Evolutionary conservation across 2,329 filamentous ascomycete genomes (phyloP).

Genomic region (Apiospora hydei): DNA sequence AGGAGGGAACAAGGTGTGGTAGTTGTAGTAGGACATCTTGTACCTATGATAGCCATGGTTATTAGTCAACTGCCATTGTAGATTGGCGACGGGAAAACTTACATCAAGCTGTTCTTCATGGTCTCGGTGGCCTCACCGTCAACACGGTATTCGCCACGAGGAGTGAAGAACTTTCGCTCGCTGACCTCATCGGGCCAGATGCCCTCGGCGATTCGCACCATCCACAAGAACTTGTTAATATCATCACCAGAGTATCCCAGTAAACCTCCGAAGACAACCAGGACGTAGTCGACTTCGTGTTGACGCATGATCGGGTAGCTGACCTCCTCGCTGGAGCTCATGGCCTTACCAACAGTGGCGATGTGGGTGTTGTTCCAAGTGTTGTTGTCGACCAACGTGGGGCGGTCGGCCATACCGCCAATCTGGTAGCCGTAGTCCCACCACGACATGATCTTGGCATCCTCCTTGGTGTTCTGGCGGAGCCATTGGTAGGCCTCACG

Average conservation of each 20-base stretch:
- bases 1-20: constrained; percentile 85
- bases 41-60: constrained; percentile 69
- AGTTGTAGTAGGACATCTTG: constrained; percentile 99
- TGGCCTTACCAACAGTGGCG: constrained; percentile 97
- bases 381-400: constrained; percentile 98
- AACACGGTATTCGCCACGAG: constrained; percentile 92
- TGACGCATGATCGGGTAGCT: constrained; percentile 98
- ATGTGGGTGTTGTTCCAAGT: constrained; percentile 99
- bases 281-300: constrained; percentile 98
- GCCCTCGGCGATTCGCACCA: constrained; percentile 98
- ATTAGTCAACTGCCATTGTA: constrained; percentile 21
- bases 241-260: constrained; percentile 98
- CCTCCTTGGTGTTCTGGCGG: constrained; percentile 91
- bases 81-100: constrained; percentile 50
- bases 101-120: constrained; percentile 99
- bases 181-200: constrained; percentile 99
- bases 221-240: constrained; percentile 99
- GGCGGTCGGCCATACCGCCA: constrained; percentile 97
- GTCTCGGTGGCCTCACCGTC: constrained; percentile 92
- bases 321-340: constrained; percentile 97
- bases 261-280: constrained; percentile 94
- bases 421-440: constrained; percentile 99
- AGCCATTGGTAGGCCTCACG: constrained; percentile 99
- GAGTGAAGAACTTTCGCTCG: constrained; percentile 95
- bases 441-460: constrained; percentile 99